These are phyloP conservation scores for Rhododendron griersonianum DNA, from an alignment of 148 eudicot species.

Conservation along the genomic window DNA sequence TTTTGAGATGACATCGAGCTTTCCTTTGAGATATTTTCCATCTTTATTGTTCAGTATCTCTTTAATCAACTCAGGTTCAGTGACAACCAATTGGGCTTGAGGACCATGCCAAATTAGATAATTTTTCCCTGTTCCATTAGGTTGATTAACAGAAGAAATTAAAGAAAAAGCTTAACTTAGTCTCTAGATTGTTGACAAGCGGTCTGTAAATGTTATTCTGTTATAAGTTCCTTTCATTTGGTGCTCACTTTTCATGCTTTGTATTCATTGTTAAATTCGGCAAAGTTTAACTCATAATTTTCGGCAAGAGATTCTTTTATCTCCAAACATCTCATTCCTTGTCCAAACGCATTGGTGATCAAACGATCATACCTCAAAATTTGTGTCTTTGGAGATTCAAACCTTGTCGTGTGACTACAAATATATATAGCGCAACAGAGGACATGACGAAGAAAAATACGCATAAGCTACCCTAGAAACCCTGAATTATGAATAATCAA, in stretches of 20 bases:
- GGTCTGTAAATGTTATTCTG: neutral
- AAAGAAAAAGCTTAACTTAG: too few species aligned
- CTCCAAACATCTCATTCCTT: too few species aligned
- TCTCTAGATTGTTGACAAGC: neutral
- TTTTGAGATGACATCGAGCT: too few species aligned
- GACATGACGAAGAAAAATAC: neutral
- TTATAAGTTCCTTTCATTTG: neutral
- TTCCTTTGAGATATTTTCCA: neutral
- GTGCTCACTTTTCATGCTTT: neutral
- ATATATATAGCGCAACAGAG: neutral
- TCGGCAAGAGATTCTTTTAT: neutral
- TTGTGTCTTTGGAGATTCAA: neutral
- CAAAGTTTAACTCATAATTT: neutral
- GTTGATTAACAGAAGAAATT: neutral
- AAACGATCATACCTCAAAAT: neutral
- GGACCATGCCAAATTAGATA: slow-evolving; percentile 17
- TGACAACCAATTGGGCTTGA: slow-evolving; percentile 9
- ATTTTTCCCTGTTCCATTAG: slow-evolving; percentile 9
- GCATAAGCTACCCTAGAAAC: too few species aligned
- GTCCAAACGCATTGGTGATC: neutral
- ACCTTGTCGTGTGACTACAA: neutral
- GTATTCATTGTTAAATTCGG: too few species aligned
- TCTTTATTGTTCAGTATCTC: slow-evolving; percentile 9
- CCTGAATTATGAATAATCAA: too few species aligned
- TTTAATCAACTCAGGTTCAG: slow-evolving; percentile 19